phyloP scores from a whole-genome alignment of 768 basidiomycete species.

The Suillus clintonianus region DNA sequence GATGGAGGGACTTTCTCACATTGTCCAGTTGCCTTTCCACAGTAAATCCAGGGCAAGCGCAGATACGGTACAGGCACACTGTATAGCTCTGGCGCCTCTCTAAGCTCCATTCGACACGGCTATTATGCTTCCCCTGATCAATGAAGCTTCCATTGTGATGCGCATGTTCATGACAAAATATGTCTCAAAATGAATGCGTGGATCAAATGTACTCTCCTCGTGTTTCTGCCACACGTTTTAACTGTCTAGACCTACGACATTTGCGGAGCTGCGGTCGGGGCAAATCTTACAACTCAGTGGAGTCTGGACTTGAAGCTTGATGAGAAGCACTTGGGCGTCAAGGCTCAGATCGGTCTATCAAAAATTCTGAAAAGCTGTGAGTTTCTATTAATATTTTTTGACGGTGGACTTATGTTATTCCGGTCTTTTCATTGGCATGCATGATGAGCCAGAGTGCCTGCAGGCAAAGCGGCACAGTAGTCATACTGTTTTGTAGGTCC shows the following conservation, averaged over 20 bases:
- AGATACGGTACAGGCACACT: constrained; percentile 1
- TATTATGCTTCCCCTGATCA: constrained; percentile 24
- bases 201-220: constrained; percentile 3
- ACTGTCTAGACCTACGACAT: background rate
- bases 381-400: background rate
- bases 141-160: constrained; percentile 37
- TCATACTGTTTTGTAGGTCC: background rate
- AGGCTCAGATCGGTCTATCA: background rate
- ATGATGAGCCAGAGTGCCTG: background rate
- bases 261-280: background rate
- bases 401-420: background rate
- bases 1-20: background rate
- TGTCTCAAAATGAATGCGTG: background rate
- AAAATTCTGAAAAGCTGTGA: background rate
- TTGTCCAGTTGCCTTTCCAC: background rate
- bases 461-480: background rate
- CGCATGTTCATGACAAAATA: constrained; percentile 28
- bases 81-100: background rate
- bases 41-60: background rate
- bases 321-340: background rate
- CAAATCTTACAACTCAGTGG: background rate
- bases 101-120: constrained; percentile 10
- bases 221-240: constrained; percentile 1
- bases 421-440: background rate
- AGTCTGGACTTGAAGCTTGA: background rate